Base-by-base conservation (phyloP, 768 basidiomycete genomes). In the Naganishia friedmannii region DNA sequence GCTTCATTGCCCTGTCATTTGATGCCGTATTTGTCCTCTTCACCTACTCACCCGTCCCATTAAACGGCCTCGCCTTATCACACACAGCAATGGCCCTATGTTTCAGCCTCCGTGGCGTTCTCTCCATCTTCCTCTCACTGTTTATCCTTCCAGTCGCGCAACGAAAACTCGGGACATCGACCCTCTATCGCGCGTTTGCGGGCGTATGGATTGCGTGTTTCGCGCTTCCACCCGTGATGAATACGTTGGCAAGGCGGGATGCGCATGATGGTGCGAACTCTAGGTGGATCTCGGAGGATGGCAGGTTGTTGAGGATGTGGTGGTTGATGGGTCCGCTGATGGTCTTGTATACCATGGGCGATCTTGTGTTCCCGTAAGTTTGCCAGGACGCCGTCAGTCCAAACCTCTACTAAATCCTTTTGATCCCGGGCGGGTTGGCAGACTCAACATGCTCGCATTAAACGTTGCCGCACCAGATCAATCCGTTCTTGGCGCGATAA, bases 11-110 rank as follows among this genome's bases (percentile, higher is more conserved):
- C 53, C 58, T 73, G 32, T 70, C 72, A 5, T 74, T 74, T 54
- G 74, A 74, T 60, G 72, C 74, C n/a, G 68, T 55, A 8, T 69
- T 74, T 37, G 70, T 74, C 28, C 65, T 74, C 8, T 74, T 72
- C 65, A 48, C 65, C 55, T 74, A 74, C 63, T 73, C 74, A 4
- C 55, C 69, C 10, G 29, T 60, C 28, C 28, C 34, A 10, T 48
- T 74, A 8, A 67, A 68, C 65, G 74, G 74, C 13, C 70, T 74
- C 48, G 66, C 57, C 6, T 48, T 74, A 15, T 57, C 69, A 2
- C 73, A 66, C 6, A 48, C 28, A 8, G 29, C 39, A 19, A 73
- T 73, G 65, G 73, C 73, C 1, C 66, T 46, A 28, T 65, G 65
- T 31, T 56, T 73, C 39, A 63, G 65, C 45, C 42, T 73, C 48